Conservation (phyloP, 352 stramenopile genomes). For the Saprolegnia diclina region DNA sequence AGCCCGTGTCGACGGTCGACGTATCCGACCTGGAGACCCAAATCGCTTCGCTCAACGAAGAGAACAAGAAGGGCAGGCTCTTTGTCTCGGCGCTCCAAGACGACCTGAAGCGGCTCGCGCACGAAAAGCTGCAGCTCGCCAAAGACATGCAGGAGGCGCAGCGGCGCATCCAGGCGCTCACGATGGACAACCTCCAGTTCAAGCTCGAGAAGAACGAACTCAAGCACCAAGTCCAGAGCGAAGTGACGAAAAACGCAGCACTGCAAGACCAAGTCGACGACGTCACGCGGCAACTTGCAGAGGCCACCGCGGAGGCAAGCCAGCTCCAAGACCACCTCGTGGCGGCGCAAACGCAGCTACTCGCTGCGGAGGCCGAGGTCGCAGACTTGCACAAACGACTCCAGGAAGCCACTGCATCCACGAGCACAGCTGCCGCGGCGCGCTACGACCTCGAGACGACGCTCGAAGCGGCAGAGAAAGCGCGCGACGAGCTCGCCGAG, state of each 20-base stretch:
- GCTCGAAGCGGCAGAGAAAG: neutral
- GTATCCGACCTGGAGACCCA: neutral
- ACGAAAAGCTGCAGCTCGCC: neutral
- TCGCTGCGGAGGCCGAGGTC: neutral
- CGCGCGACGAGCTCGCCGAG: neutral
- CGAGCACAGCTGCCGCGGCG: neutral
- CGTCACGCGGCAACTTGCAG: neutral
- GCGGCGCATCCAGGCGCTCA: neutral
- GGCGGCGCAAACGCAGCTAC: neutral
- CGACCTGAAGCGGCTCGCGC: neutral
- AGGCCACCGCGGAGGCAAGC: neutral
- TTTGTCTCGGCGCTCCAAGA: constrained; percentile 6
- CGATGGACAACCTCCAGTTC: neutral
- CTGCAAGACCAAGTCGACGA: neutral
- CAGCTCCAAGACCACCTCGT: constrained; percentile 6
- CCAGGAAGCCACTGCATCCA: neutral
- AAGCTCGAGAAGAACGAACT: constrained; percentile 1
- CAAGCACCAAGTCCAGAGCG: neutral
- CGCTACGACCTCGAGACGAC: neutral
- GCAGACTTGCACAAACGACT: neutral
- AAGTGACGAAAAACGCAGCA: neutral
- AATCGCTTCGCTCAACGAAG: neutral
- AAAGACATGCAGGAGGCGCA: neutral
- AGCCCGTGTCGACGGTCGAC: neutral
- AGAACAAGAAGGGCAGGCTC: neutral